These are phyloP conservation scores for Henningerozyma blattae DNA, from an alignment of 805 yeast genomes.

Conservation along the genomic window DNA sequence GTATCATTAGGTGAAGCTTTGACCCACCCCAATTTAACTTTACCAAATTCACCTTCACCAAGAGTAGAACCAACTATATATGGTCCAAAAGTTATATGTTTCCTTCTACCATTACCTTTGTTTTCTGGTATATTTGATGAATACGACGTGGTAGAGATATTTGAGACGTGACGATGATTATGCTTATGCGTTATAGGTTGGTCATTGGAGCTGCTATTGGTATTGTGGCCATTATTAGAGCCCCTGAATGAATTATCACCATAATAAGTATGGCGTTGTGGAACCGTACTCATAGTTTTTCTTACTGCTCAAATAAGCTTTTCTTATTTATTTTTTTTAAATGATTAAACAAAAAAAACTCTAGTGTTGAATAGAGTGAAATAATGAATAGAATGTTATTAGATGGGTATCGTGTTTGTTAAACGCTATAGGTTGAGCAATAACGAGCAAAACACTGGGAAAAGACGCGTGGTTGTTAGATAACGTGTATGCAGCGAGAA, in stretches of 20 bases:
- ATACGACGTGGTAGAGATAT: too few relatives aligned
- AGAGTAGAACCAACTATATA: constrained; percentile 85
- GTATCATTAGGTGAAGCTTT: constrained; percentile 44
- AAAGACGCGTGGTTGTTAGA: too few relatives aligned
- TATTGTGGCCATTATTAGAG: background rate
- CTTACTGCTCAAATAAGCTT: too few relatives aligned
- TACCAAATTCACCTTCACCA: constrained; percentile 98
- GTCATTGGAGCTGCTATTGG: background rate
- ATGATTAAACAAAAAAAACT: too few relatives aligned
- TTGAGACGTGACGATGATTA: background rate
- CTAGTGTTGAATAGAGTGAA: too few relatives aligned
- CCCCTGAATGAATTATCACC: constrained; percentile 8
- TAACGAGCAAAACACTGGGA: too few relatives aligned
- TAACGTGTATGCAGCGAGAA: too few relatives aligned
- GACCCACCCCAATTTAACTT: constrained; percentile 94
- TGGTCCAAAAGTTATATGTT: constrained; percentile 78
- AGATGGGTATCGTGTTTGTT: too few relatives aligned
- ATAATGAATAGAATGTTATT: too few relatives aligned
- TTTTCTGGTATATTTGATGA: too few relatives aligned
- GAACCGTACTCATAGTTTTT: constrained; percentile 11
- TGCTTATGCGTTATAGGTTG: background rate
- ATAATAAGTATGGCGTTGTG: constrained; percentile 19
- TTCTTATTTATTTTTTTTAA: too few relatives aligned
- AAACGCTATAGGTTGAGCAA: too few relatives aligned
- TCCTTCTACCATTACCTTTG: constrained; percentile 23